Evolutionary conservation across 306 rosid genomes (phyloP), one percentile per base, ranked within the genome.

Genomic region (Albizia julibrissin): DNA sequence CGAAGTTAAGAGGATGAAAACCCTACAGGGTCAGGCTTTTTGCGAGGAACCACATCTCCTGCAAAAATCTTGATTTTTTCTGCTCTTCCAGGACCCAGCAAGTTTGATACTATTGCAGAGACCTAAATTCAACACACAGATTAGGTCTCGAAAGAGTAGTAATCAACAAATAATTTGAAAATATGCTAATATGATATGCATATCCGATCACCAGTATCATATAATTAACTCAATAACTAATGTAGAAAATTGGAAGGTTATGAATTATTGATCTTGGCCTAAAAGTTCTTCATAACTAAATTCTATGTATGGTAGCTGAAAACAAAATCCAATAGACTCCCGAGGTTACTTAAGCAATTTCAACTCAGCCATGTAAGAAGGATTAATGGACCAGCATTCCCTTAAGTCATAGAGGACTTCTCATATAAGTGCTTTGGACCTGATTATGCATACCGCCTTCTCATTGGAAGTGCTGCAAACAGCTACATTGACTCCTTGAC

Each of bases 381-480:
- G 43, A 73, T 73, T 43, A 22, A 34, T 31, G 24, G 40, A 21
- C 54, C 83, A 46, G 39, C 59, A 71, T 56, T 70, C 64, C 69
- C 42, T 72, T n/a, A 33, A 73, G 73, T 59, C 33, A 58, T 64
- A 83, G 71, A 61, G 70, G 47, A 74, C 49, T 69, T 42, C 43
- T 69, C 68, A 79, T 64, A 61, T 71, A 59, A 86, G 76, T 74
- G 86, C 77, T 68, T 85, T 75, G 84, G 82, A 88, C 86, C 86
- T 79, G 86, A 84, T 89, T 77, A 34, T 85, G 91, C 94, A 87
- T 95, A 95, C 98, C 99, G 98, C 98, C 91, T 95, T 95, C 93
- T 95, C 99, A 82, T 95, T 95, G 40, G 99, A 95, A 83, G 99
- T 93, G 86, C 99, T 95, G 85, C 99, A 95, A 65, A 95, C 98